Evolutionary conservation across 2,329 filamentous ascomycete species (phyloP), one percentile per base, ranked within the genome.

Genomic region (Westerdykella ornata): DNA sequence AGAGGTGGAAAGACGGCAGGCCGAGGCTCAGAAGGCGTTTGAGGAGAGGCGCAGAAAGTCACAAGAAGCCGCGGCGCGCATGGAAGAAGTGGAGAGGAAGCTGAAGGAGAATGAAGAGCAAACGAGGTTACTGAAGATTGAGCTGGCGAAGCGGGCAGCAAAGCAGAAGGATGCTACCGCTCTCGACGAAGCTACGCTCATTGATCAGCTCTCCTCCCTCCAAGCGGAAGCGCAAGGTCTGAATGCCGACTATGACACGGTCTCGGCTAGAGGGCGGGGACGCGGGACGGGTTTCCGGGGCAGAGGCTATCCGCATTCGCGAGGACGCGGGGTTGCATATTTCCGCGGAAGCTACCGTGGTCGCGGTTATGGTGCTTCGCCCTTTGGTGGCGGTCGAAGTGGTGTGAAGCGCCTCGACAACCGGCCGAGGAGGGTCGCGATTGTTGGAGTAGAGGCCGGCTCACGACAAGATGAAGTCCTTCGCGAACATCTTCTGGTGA

Each of bases 191-290:
- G 78, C 81, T 37, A 73, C 75, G 33, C 70, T 90, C n/a, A 79
- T 80, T 34, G 81, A 81, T 2, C 82, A 86, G 57, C 70, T 89
- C 12, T 82, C 82, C 1, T 78, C 76, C n/a, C 69, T 89, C 5
- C 81, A 88, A 58, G 80, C 79, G 16, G 85, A 88, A 64, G 85
- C 85, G 12, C 76, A 76, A 53, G 84, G 84, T 6, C 73, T 88
- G 22, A 80, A 86, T 53, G 76, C 80, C 1, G 72, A 78, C 3
- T 70, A 63, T n/a, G 50, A 48, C 9, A 20, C 51, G 8, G 9
- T 44, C 14, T 61, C 64, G 9, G 51, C 49, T 12, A 40, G 54
- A 35, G 48, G 59, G 35, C 42, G 50, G 38, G 56, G 60, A 26
- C 53, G 60, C 7, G 51, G 60, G 29, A 17, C n/a, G n/a, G 13